These are phyloP conservation scores for Pseudopithomyces maydicus DNA, from an alignment of 2,329 filamentous ascomycete genomes.

Conservation along the genomic window DNA sequence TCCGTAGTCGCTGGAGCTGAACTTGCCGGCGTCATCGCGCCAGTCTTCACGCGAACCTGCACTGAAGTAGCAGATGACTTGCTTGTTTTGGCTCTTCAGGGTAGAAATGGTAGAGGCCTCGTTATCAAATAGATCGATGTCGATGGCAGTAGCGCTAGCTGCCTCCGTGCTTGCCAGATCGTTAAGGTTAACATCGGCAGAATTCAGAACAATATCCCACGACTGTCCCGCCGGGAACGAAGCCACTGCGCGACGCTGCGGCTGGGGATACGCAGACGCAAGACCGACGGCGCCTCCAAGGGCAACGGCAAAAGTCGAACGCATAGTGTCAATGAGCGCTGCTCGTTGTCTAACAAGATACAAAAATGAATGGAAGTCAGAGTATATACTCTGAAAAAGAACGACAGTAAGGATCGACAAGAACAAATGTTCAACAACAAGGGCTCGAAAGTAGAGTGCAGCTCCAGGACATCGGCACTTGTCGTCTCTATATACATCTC, in stretches of 20 bases:
- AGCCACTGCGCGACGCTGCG: constrained; percentile 4
- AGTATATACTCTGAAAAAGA: not conserved
- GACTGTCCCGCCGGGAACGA: constrained; percentile 16
- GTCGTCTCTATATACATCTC: not conserved
- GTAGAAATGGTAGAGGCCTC: constrained; percentile 48
- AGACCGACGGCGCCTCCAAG: constrained; percentile 10
- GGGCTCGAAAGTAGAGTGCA: not conserved
- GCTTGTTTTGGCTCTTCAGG: constrained; percentile 54
- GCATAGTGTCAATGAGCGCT: not conserved
- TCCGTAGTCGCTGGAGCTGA: constrained; percentile 48
- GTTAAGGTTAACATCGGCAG: constrained; percentile 6
- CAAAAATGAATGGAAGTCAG: not conserved
- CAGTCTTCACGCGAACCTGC: constrained; percentile 70
- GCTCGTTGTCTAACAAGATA: not conserved
- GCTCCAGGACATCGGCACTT: not conserved
- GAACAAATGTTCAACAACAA: not conserved
- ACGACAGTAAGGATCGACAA: not conserved
- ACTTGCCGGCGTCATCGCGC: constrained; percentile 56
- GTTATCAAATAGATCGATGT: constrained; percentile 65
- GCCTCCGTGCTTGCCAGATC: constrained; percentile 27
- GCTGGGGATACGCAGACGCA: constrained; percentile 9
- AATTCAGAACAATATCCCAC: constrained; percentile 25
- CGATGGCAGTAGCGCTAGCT: constrained; percentile 50
- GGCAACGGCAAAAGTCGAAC: constrained; percentile 6
- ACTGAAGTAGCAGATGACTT: constrained; percentile 76